phyloP scores from a whole-genome alignment of 2,329 filamentous ascomycete species.

The Elsinoe australis region DNA sequence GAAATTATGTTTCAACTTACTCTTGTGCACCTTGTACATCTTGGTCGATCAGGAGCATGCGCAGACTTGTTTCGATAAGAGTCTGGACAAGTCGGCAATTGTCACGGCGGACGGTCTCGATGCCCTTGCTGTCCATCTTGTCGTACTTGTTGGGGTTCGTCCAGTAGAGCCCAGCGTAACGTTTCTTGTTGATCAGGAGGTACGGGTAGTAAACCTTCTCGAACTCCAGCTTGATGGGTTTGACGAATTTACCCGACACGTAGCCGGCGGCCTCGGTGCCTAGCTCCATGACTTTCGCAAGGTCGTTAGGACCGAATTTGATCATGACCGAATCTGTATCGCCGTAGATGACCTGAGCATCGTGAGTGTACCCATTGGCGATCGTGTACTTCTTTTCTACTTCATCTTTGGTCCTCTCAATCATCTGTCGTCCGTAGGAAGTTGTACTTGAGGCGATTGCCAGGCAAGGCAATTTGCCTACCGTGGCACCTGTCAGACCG shows the following conservation, averaged over 20 bases:
- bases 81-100: slow-evolving; percentile 94
- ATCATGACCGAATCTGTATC: slow-evolving; percentile 99
- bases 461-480: slow-evolving; percentile 89
- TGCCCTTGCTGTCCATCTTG: slow-evolving; percentile 99
- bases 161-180: slow-evolving; percentile 97
- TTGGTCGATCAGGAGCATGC: slow-evolving; percentile 91
- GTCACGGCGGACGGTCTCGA: slow-evolving; percentile 93
- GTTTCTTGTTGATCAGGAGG: slow-evolving; percentile 98
- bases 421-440: slow-evolving; percentile 96
- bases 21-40: slow-evolving; percentile 87
- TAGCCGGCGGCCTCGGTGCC: slow-evolving; percentile 86
- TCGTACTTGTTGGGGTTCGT: slow-evolving; percentile 90
- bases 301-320: slow-evolving; percentile 85
- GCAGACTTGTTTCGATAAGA: slow-evolving; percentile 91
- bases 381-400: slow-evolving; percentile 86
- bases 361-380: slow-evolving; percentile 86
- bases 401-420: slow-evolving; percentile 94
- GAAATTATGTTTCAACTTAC: slow-evolving; percentile 51
- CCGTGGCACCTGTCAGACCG: slow-evolving; percentile 90
- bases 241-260: slow-evolving; percentile 87
- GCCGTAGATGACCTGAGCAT: slow-evolving; percentile 96
- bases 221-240: slow-evolving; percentile 97
- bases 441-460: slow-evolving; percentile 95
- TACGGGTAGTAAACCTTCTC: slow-evolving; percentile 99
- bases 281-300: slow-evolving; percentile 84